Evolutionary conservation across 2,329 filamentous ascomycete species (phyloP).

Genomic region (Fusarium falciforme): DNA sequence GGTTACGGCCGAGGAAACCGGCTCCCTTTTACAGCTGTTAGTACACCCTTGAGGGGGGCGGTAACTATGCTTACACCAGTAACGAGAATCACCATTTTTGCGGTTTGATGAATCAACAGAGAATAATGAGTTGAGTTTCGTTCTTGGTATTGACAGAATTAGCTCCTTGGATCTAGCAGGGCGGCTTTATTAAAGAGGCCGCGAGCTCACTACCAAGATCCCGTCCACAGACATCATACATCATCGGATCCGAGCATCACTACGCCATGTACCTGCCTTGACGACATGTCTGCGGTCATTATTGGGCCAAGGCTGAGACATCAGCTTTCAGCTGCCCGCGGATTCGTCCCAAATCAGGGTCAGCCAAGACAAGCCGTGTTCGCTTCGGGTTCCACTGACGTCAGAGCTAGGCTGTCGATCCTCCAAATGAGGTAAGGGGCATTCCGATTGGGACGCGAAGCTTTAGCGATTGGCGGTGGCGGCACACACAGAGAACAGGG

Average conservation of each 20-base stretch:
- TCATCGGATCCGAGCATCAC: not conserved
- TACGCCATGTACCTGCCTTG: not conserved
- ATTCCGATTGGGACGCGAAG: not conserved
- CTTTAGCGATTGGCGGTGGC: not conserved
- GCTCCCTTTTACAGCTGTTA: constrained; percentile 20
- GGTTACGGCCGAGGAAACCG: constrained; percentile 33
- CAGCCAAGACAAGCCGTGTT: not conserved
- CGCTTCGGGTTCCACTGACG: not conserved
- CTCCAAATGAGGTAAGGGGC: not conserved
- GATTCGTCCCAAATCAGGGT: not conserved
- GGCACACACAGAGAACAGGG: not conserved
- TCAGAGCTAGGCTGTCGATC: not conserved
- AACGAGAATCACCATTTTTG: not conserved
- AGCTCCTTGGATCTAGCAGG: too few relatives aligned
- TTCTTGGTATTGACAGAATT: not conserved
- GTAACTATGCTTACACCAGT: not conserved
- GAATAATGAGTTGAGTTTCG: not conserved
- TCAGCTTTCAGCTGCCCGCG: not conserved
- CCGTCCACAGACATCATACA: not conserved
- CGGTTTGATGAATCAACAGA: not conserved
- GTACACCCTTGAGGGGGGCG: not conserved
- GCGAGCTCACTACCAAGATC: not conserved
- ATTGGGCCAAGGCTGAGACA: not conserved
- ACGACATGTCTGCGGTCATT: not conserved
- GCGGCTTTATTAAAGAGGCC: not conserved